Conservation (phyloP, 306 rosid species). For the Rosa multiflora region DNA sequence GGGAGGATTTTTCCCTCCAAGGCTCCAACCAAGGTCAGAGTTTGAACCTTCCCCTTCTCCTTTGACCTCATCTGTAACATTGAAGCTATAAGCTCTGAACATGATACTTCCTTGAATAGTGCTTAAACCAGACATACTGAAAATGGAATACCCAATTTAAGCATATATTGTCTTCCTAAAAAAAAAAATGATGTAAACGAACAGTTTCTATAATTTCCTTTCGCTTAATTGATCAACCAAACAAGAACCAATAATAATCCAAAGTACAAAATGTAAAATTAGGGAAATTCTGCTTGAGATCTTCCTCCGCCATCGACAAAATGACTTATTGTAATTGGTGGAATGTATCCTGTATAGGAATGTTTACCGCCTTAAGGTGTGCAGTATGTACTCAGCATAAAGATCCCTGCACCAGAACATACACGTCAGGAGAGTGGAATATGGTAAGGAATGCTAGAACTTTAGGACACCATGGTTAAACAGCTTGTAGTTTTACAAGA, state of each 20-base stretch:
- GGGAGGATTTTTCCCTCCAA: background rate
- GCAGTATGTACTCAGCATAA: slow-evolving; percentile 83
- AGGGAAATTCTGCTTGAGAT: slow-evolving; percentile 11
- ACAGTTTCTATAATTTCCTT: background rate
- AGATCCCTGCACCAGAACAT: slow-evolving; percentile 82
- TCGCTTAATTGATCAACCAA: slow-evolving; percentile 8
- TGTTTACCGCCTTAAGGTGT: slow-evolving; percentile 71
- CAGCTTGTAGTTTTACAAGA: slow-evolving; percentile 17
- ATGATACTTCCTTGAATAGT: background rate
- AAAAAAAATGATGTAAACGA: background rate
- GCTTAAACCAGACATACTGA: background rate
- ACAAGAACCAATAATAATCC: background rate
- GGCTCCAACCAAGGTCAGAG: background rate
- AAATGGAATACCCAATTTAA: background rate
- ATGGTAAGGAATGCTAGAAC: background rate
- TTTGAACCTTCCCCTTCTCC: background rate
- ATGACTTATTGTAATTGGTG: slow-evolving; percentile 33
- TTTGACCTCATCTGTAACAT: background rate
- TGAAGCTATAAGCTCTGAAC: too few relatives aligned
- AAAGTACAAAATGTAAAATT: background rate
- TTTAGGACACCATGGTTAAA: background rate
- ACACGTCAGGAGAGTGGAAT: slow-evolving; percentile 7
- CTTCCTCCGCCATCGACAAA: slow-evolving; percentile 12
- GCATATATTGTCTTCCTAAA: background rate
- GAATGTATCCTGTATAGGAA: slow-evolving; percentile 5